Percentiles rank a stretch among this genome's conserved stretches.
Conservation (phyloP, 129 eudicot genomes). For the Tagetes patula region DNA sequence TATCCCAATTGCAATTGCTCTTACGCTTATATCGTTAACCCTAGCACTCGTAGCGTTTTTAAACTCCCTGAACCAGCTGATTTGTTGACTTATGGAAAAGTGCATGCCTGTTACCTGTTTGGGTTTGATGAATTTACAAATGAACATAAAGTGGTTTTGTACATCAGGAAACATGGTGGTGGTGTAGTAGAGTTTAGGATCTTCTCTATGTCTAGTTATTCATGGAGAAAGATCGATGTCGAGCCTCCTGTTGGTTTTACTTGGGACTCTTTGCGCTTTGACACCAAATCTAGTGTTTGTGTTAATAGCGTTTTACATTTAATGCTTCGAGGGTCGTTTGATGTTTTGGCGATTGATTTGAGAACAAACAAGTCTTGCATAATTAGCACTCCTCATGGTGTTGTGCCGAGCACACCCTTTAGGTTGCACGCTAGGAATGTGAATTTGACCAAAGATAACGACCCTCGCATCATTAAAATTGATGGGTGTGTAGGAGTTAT, state of each 20-base stretch:
- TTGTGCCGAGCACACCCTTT: background rate
- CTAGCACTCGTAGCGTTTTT: background rate
- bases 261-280: background rate
- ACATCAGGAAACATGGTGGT: constrained; percentile 7
- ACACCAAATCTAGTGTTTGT: constrained; percentile 18
- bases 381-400: background rate
- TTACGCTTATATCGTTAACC: constrained; percentile 25
- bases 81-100: background rate
- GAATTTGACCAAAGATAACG: background rate
- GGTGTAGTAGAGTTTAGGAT: background rate
- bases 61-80: background rate
- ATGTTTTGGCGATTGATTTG: constrained; percentile 20
- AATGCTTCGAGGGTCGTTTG: background rate
- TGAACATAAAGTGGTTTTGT: constrained; percentile 18
- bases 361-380: constrained; percentile 1
- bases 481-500: constrained; percentile 7
- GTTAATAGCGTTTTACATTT: constrained; percentile 12
- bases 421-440: background rate
- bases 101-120: constrained; percentile 10
- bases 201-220: background rate
- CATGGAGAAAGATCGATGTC: background rate
- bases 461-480: background rate
- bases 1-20: constrained; percentile 10
- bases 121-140: constrained; percentile 3
- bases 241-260: constrained; percentile 12